Percentiles rank a stretch among this genome's conserved stretches.
Conservation (phyloP, 306 rosid species). For the Trifolium fragiferum region DNA sequence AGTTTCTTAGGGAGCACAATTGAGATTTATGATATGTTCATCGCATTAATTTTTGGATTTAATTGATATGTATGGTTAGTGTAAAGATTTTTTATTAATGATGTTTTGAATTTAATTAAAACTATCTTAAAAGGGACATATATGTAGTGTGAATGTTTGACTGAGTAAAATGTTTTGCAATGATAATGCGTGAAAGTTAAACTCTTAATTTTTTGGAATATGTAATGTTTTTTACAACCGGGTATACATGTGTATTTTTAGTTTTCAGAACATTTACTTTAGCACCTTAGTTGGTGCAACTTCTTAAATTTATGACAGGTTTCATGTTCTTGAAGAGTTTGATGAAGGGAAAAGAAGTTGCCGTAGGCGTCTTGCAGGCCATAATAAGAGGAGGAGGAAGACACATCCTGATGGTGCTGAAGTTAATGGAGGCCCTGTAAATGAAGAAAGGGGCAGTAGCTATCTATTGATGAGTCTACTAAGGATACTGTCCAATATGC, state of each 20-base stretch:
- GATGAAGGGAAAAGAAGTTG: slow-evolving; percentile 99
- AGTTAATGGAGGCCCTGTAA: slow-evolving; percentile 65
- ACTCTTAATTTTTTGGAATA: neutral
- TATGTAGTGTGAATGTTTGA: neutral
- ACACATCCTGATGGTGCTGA: slow-evolving; percentile 64
- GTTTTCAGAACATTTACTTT: slow-evolving; percentile 35
- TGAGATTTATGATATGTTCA: slow-evolving; percentile 23
- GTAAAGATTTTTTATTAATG: neutral
- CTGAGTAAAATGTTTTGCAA: neutral
- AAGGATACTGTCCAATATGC: slow-evolving; percentile 82
- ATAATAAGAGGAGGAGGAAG: slow-evolving; percentile 91
- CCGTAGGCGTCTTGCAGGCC: slow-evolving; percentile 95
- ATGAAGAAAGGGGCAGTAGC: slow-evolving; percentile 76
- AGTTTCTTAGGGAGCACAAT: slow-evolving; percentile 23
- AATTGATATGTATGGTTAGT: neutral
- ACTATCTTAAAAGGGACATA: neutral
- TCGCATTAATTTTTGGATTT: neutral
- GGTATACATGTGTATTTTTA: slow-evolving; percentile 10
- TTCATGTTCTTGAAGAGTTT: slow-evolving; percentile 93
- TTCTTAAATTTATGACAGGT: slow-evolving; percentile 66
- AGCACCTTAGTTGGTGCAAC: slow-evolving; percentile 43
- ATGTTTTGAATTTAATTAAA: neutral
- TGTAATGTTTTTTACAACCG: slow-evolving; percentile 11
- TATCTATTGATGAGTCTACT: slow-evolving; percentile 78
- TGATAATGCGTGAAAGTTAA: neutral